phyloP scores from a whole-genome alignment of 176 grass and related monocot genomes.

The Triticum turgidum region DNA sequence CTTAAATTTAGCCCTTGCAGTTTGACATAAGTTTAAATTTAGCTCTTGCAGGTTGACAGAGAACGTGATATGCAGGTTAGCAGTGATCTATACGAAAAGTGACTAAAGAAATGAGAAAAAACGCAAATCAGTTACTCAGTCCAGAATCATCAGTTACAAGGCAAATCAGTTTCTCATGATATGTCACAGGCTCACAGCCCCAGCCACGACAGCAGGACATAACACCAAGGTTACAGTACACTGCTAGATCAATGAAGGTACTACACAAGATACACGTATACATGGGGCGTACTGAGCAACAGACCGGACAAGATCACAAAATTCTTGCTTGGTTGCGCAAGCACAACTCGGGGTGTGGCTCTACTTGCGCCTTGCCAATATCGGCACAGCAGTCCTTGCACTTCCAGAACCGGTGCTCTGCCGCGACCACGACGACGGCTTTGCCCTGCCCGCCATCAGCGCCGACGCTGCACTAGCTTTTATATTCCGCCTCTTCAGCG shows the following conservation, averaged over 20 bases:
- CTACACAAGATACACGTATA: neutral
- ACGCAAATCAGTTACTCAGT: no score
- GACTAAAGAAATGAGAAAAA: no score
- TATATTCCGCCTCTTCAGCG: constrained; percentile 71
- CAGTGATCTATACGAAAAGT: no score
- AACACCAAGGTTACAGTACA: neutral
- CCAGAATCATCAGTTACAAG: no score
- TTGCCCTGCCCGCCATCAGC: constrained; percentile 63
- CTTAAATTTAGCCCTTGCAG: no score
- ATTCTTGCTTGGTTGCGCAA: neutral
- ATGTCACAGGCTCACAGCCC: neutral
- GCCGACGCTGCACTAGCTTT: constrained; percentile 46
- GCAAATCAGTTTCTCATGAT: neutral
- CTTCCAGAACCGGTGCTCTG: constrained; percentile 31
- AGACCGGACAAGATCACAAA: neutral
- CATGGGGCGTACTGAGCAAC: neutral
- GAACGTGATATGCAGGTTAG: no score
- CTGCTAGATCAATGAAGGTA: neutral
- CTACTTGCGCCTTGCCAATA: constrained; percentile 39
- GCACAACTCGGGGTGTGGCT: neutral
- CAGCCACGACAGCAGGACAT: neutral
- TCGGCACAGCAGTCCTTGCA: constrained; percentile 22
- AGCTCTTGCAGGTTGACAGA: no score
- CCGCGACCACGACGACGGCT: constrained; percentile 59
- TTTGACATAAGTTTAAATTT: no score